Evolutionary conservation across 306 rosid species (phyloP).

Genomic region (Begonia masoniana): DNA sequence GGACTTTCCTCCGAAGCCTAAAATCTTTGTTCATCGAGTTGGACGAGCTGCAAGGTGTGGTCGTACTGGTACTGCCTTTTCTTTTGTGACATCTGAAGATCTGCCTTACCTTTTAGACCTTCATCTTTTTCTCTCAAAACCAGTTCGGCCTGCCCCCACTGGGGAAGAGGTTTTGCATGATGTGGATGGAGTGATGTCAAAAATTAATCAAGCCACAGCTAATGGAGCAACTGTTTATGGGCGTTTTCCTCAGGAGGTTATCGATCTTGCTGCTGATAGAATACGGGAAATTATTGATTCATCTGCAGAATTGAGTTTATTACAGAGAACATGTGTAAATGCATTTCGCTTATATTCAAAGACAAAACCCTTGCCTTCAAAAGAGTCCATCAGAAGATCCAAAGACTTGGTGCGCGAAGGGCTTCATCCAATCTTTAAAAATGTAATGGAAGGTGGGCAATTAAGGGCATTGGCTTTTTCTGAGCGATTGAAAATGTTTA

Average conservation of each 20-base stretch:
- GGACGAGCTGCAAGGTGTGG: slow-evolving; percentile 98
- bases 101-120: slow-evolving; percentile 83
- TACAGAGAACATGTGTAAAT: slow-evolving; percentile 59
- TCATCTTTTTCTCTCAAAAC: slow-evolving; percentile 81
- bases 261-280: slow-evolving; percentile 83
- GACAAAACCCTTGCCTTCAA: slow-evolving; percentile 76
- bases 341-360: slow-evolving; percentile 74
- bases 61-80: slow-evolving; percentile 80
- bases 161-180: slow-evolving; percentile 76
- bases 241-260: slow-evolving; percentile 73
- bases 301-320: slow-evolving; percentile 43
- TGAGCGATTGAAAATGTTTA: slow-evolving; percentile 82
- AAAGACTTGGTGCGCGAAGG: slow-evolving; percentile 74
- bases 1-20: slow-evolving; percentile 94
- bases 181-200: slow-evolving; percentile 52
- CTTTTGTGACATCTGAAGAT: slow-evolving; percentile 81
- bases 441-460: slow-evolving; percentile 66
- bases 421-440: slow-evolving; percentile 76
- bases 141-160: slow-evolving; percentile 68
- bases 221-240: slow-evolving; percentile 82
- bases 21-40: slow-evolving; percentile 85
- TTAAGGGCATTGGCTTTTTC: slow-evolving; percentile 90
- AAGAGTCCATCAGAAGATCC: slow-evolving; percentile 75
- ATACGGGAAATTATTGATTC: slow-evolving; percentile 68
- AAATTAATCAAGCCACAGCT: slow-evolving; percentile 56